phyloP scores from a whole-genome alignment of 2,329 filamentous ascomycete species.

The Juglanconis sp. region DNA sequence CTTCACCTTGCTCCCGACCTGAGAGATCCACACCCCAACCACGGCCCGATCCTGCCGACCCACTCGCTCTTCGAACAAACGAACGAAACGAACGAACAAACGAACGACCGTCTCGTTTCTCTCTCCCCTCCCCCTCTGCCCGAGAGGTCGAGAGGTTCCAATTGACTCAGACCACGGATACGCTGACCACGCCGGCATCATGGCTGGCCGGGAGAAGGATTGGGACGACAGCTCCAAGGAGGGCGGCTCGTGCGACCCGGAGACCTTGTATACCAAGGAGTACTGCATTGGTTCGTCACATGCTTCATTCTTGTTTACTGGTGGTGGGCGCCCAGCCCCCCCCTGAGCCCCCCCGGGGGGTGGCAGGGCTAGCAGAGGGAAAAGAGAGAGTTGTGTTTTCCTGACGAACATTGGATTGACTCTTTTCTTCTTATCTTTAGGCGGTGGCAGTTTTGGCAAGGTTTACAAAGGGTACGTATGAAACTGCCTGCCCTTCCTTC shows the following conservation, averaged over 20 bases:
- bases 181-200: constrained; percentile 25
- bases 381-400: neutral
- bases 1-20: neutral
- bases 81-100: neutral
- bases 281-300: constrained; percentile 71
- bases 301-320: constrained; percentile 14
- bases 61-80: neutral
- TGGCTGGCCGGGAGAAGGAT: constrained; percentile 49
- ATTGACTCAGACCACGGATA: neutral
- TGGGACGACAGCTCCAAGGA: constrained; percentile 37
- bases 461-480: constrained; percentile 86
- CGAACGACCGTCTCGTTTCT: too few relatives aligned
- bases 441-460: constrained; percentile 96
- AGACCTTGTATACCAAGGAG: constrained; percentile 89
- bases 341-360: neutral
- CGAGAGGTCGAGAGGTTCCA: too few relatives aligned
- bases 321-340: neutral
- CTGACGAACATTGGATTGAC: constrained; percentile 14
- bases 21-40: neutral
- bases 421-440: constrained; percentile 42
- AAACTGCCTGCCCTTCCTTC: constrained; percentile 11
- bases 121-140: too few relatives aligned
- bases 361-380: neutral
- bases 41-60: constrained; percentile 5
- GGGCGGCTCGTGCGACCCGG: constrained; percentile 67